phyloP scores from a whole-genome alignment of 805 yeast species.

The Kazachstania viticola region DNA sequence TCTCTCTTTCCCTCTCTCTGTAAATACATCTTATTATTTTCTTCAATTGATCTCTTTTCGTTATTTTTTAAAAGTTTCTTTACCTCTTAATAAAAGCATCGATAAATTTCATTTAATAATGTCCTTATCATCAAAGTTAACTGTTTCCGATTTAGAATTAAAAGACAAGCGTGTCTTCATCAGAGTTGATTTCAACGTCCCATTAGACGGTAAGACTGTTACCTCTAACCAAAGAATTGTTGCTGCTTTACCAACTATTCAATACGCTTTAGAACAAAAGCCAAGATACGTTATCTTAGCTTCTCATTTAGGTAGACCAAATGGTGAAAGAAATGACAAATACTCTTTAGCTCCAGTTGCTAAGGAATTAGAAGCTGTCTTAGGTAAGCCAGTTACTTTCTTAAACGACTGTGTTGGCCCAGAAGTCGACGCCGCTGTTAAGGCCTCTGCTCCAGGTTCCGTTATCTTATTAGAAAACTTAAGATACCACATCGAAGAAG shows the following conservation, averaged over 20 bases:
- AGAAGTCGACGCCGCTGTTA: conserved; percentile 73
- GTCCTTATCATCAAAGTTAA: conserved; percentile 90
- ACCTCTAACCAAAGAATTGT: conserved; percentile 99
- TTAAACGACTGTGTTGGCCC: conserved; percentile 86
- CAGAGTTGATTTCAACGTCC: conserved; percentile 95
- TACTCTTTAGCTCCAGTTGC: conserved; percentile 92
- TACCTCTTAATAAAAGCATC: too few relatives aligned
- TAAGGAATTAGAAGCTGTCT: conserved; percentile 69
- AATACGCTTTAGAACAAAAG: conserved; percentile 83
- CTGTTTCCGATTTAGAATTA: conserved; percentile 83
- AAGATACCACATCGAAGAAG: conserved; percentile 97
- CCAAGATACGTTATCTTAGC: conserved; percentile 90
- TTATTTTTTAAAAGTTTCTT: too few relatives aligned
- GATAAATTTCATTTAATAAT: conserved; percentile 28
- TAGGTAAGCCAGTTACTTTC: conserved; percentile 67
- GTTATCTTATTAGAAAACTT: conserved; percentile 91
- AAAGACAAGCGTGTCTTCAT: conserved; percentile 92
- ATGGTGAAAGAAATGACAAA: conserved; percentile 79
- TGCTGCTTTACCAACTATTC: conserved; percentile 97
- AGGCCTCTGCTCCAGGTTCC: conserved; percentile 63
- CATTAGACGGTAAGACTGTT: conserved; percentile 90
- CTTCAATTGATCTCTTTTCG: too few relatives aligned
- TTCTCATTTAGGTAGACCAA: conserved; percentile 98
- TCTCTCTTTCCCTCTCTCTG: too few relatives aligned
- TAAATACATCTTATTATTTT: too few relatives aligned